These are phyloP conservation scores for Myriosclerotinia scirpicola DNA, from an alignment of 2,329 filamentous ascomycete genomes.

Conservation along the genomic window DNA sequence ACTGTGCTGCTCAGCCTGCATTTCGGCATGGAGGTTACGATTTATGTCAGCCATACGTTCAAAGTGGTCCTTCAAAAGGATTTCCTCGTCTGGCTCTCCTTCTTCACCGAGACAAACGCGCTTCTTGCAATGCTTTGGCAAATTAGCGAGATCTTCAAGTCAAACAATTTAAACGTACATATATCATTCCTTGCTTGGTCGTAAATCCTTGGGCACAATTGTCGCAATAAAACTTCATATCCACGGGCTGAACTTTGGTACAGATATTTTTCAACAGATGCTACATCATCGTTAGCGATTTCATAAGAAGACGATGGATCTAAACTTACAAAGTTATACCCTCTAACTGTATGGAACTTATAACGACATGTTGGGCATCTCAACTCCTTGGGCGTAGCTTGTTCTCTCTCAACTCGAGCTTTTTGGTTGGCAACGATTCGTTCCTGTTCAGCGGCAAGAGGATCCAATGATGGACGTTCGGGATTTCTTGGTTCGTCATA, in stretches of 20 bases:
- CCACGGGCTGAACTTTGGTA: slow-evolving; percentile 16
- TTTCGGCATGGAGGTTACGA: not conserved
- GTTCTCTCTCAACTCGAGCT: slow-evolving; percentile 11
- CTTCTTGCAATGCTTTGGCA: slow-evolving; percentile 23
- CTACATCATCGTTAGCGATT: slow-evolving; percentile 14
- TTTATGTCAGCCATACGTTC: not conserved
- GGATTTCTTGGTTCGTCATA: slow-evolving; percentile 4
- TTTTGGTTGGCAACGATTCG: slow-evolving; percentile 16
- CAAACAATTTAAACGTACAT: slow-evolving; percentile 26
- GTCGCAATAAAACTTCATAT: slow-evolving; percentile 16
- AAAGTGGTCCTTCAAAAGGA: slow-evolving; percentile 11
- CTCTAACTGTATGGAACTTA: slow-evolving; percentile 15
- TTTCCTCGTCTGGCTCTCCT: slow-evolving; percentile 8
- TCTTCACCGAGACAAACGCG: slow-evolving; percentile 20
- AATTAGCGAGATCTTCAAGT: not conserved
- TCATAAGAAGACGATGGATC: not conserved
- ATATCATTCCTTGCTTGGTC: slow-evolving; percentile 30
- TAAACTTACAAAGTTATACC: slow-evolving; percentile 23
- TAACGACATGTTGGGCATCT: slow-evolving; percentile 16
- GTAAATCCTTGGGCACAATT: slow-evolving; percentile 29
- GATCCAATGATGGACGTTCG: slow-evolving; percentile 16
- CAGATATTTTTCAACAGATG: slow-evolving; percentile 27
- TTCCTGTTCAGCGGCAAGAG: slow-evolving; percentile 25
- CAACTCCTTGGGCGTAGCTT: not conserved
- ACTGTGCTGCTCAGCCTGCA: not conserved